These are phyloP conservation scores for Lablab purpureus DNA, from an alignment of 306 rosid genomes.

Conservation along the genomic window DNA sequence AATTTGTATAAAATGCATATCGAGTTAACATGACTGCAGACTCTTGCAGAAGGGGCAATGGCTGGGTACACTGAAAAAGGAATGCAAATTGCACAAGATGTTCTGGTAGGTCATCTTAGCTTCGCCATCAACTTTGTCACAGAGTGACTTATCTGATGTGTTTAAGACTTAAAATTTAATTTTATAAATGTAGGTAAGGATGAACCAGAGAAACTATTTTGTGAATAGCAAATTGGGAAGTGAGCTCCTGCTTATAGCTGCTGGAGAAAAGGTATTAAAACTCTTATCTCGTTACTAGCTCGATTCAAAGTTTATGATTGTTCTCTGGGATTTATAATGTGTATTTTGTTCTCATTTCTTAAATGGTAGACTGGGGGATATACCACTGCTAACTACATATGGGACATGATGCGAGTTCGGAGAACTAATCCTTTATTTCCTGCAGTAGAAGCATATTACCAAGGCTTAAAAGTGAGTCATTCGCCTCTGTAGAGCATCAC, in stretches of 20 bases:
- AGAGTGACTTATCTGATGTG: constrained; percentile 10
- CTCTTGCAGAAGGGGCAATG: constrained; percentile 92
- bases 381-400: constrained; percentile 81
- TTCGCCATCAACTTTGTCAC: constrained; percentile 26
- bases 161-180: not conserved
- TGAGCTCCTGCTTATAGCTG: constrained; percentile 78
- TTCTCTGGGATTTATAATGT: not conserved
- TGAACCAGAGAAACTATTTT: constrained; percentile 68
- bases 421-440: constrained; percentile 50
- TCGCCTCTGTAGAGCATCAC: constrained; percentile 30
- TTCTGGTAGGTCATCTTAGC: constrained; percentile 62
- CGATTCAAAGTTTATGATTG: constrained; percentile 4
- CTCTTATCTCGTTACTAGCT: constrained; percentile 34
- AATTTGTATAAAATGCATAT: constrained; percentile 27
- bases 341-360: constrained; percentile 33
- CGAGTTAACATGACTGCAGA: constrained; percentile 61
- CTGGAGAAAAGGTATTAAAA: constrained; percentile 86
- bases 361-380: constrained; percentile 85
- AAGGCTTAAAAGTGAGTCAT: constrained; percentile 84
- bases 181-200: constrained; percentile 58
- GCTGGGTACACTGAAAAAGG: constrained; percentile 85
- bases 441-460: constrained; percentile 82
- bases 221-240: constrained; percentile 58
- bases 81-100: constrained; percentile 87
- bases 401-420: constrained; percentile 91